Percentiles rank a stretch among this genome's conserved stretches.
These are phyloP conservation scores for Aspergillus funiculosus DNA, from an alignment of 495 filamentous ascomycete species.

Conservation along the genomic window DNA sequence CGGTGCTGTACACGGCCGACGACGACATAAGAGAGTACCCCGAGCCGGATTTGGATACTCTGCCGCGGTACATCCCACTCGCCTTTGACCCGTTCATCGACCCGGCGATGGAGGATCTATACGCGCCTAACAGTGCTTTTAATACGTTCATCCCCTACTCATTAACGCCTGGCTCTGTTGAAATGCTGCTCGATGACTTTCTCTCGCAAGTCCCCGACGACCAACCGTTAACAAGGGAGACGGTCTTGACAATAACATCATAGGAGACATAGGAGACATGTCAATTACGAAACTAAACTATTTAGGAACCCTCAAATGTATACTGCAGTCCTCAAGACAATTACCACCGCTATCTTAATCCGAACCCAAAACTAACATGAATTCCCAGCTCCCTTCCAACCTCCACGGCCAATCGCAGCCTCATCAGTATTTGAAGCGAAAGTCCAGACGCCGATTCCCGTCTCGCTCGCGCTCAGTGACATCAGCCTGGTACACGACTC, in stretches of 20 bases:
- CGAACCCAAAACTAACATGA: background rate
- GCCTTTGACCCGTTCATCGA: too few species aligned
- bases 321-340: too few species aligned
- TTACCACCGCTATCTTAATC: background rate
- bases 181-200: constrained; percentile 14
- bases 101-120: too few species aligned
- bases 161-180: constrained; percentile 5
- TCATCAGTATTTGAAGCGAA: constrained; percentile 29
- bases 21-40: too few species aligned
- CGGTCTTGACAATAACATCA: too few species aligned
- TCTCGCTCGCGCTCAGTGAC: constrained; percentile 27
- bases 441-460: constrained; percentile 37
- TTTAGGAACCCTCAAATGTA: too few species aligned
- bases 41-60: too few species aligned
- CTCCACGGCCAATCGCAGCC: background rate
- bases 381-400: background rate
- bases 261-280: too few species aligned
- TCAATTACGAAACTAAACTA: too few species aligned
- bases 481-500: constrained; percentile 29
- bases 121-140: too few species aligned
- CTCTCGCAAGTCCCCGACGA: constrained; percentile 6
- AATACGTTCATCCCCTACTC: constrained; percentile 1
- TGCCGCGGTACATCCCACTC: too few species aligned
- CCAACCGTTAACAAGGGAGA: too few species aligned
- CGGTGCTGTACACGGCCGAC: background rate